These are phyloP conservation scores for Exophiala alcalophila DNA, from an alignment of 2,329 filamentous ascomycete genomes.

Conservation along the genomic window DNA sequence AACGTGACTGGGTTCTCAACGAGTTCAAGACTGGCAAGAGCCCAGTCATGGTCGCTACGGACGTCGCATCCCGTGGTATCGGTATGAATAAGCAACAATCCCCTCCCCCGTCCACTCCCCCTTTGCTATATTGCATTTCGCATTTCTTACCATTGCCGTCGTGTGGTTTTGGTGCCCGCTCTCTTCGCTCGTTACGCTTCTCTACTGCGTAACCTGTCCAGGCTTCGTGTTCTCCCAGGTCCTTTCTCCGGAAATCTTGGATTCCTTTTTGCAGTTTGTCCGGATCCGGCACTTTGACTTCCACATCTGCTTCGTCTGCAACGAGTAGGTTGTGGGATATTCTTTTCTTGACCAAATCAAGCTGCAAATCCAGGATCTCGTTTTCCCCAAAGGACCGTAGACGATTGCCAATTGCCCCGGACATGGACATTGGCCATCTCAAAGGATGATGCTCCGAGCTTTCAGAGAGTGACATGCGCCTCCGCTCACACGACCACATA, in stretches of 20 bases:
- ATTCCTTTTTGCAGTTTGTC: constrained; percentile 48
- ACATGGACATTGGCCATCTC: constrained; percentile 50
- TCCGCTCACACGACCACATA: constrained; percentile 60
- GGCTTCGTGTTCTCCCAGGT: constrained; percentile 69
- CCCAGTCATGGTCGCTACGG: constrained; percentile 99
- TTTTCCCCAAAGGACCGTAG: constrained; percentile 56
- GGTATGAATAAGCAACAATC: constrained; percentile 73
- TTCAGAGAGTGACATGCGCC: constrained; percentile 57
- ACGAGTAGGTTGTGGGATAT: constrained; percentile 27
- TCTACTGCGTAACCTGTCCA: constrained; percentile 85
- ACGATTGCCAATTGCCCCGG: constrained; percentile 48
- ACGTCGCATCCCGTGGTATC: constrained; percentile 99
- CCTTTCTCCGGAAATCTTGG: constrained; percentile 82
- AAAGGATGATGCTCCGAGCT: constrained; percentile 40
- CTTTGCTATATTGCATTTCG: constrained; percentile 36
- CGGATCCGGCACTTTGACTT: constrained; percentile 25
- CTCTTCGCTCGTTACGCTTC: constrained; percentile 88
- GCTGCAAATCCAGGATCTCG: constrained; percentile 70
- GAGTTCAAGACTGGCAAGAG: constrained; percentile 99
- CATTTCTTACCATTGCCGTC: constrained; percentile 48
- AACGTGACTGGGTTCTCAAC: constrained; percentile 98
- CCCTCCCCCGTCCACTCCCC: constrained; percentile 34
- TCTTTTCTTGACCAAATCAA: constrained; percentile 79
- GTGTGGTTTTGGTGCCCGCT: constrained; percentile 66
- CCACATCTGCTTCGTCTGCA: constrained; percentile 22